Percentiles rank a stretch among this genome's conserved stretches.
Evolutionary conservation across 257 asterid species (phyloP).

Genomic region (Verbena officinalis): DNA sequence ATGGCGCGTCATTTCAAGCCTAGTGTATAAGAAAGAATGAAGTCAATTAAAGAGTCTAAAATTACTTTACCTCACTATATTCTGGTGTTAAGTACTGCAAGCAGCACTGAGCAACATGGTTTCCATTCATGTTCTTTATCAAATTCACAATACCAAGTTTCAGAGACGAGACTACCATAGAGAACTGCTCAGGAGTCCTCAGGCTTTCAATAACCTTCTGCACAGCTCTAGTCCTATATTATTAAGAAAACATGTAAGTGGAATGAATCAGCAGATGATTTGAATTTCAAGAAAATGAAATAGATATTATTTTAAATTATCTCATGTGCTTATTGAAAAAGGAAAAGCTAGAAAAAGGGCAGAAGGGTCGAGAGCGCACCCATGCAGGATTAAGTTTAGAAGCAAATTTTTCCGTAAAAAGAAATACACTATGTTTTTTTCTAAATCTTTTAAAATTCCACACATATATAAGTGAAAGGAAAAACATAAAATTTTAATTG

Average conservation of each 20-base stretch:
- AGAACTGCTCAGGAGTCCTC: slow-evolving; percentile 11
- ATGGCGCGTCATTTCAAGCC: too few relatives aligned
- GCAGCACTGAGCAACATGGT: slow-evolving; percentile 10
- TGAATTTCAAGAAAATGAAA: neutral
- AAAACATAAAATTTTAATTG: too few relatives aligned
- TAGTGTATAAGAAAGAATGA: too few relatives aligned
- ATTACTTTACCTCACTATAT: slow-evolving; percentile 2
- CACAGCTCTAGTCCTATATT: slow-evolving; percentile 7
- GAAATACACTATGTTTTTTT: too few relatives aligned
- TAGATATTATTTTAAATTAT: neutral
- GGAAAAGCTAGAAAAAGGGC: neutral
- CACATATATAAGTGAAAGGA: too few relatives aligned
- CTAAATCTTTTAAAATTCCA: too few relatives aligned
- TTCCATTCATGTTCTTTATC: slow-evolving; percentile 1
- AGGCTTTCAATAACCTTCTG: neutral
- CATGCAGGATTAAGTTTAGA: too few relatives aligned
- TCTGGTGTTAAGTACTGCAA: neutral
- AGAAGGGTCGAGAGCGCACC: neutral
- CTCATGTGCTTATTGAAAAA: too few relatives aligned
- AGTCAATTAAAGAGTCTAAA: neutral
- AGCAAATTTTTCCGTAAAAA: too few relatives aligned
- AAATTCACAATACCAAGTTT: neutral
- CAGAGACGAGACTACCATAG: neutral
- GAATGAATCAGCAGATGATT: neutral
- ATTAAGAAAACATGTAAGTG: neutral